Evolutionary conservation across 805 yeast species (phyloP).

Genomic region (Starmerella scarabaei): DNA sequence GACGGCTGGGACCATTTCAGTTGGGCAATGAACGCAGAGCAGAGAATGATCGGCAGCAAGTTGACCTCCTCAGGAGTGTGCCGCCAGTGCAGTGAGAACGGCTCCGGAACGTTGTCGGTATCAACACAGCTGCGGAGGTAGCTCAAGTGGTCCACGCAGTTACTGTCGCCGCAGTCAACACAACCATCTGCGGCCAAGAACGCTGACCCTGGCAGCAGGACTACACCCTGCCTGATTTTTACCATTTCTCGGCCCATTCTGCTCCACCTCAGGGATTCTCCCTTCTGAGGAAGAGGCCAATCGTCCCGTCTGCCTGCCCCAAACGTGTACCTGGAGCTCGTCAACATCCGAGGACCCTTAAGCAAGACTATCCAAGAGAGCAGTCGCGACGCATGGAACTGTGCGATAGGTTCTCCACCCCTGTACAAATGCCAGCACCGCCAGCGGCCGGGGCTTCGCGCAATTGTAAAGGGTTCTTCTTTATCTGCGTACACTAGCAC

Average conservation of each 20-base stretch:
- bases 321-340: not conserved
- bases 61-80: not conserved
- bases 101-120: no score
- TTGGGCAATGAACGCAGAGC: not conserved
- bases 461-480: no score
- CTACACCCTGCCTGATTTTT: not conserved
- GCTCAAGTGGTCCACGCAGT: no score
- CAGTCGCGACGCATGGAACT: constrained; percentile 5
- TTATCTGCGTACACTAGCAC: no score
- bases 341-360: not conserved
- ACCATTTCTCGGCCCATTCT: not conserved
- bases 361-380: constrained; percentile 1
- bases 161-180: no score
- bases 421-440: no score
- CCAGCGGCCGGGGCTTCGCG: no score
- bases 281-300: not conserved
- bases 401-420: not conserved
- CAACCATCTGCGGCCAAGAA: no score
- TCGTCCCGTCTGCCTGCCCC: not conserved
- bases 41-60: not conserved
- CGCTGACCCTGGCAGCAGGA: constrained; percentile 3
- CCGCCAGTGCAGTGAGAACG: not conserved
- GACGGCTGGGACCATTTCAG: not conserved
- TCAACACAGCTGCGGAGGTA: no score
- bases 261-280: constrained; percentile 3